phyloP scores from a whole-genome alignment of 495 filamentous ascomycete genomes.

The Penicillium soppii region DNA sequence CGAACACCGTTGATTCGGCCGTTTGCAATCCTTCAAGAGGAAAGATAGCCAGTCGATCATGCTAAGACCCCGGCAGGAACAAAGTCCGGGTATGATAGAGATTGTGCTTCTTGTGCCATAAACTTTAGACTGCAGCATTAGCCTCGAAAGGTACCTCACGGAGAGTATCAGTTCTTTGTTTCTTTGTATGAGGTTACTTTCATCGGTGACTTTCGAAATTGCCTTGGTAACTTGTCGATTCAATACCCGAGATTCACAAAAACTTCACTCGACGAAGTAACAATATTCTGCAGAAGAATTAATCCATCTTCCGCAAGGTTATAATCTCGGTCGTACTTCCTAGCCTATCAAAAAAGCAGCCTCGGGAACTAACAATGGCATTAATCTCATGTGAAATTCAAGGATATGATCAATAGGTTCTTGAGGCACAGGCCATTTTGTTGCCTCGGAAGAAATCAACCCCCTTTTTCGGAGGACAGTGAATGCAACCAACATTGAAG shows the following conservation, averaged over 20 bases:
- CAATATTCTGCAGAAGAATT: no score
- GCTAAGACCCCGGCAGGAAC: constrained; percentile 14
- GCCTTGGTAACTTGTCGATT: background rate
- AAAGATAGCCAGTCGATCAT: constrained; percentile 13
- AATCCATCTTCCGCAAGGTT: no score
- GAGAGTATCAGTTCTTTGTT: background rate
- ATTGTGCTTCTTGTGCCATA: background rate
- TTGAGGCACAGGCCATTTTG: background rate
- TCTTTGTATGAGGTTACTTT: background rate
- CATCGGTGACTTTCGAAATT: constrained; percentile 1
- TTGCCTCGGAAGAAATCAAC: background rate
- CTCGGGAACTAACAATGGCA: background rate
- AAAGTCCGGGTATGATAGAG: constrained; percentile 3
- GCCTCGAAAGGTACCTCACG: no score
- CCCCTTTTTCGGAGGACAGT: background rate
- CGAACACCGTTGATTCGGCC: constrained; percentile 1
- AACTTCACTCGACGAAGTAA: no score
- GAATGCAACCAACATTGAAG: background rate
- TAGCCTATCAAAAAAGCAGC: no score
- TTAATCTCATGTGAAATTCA: background rate
- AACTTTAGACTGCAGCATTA: background rate
- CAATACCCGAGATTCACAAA: background rate
- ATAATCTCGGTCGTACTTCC: no score
- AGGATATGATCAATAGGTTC: no score
- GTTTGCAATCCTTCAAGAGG: background rate